Percentiles rank a stretch among this genome's conserved stretches.
Evolutionary conservation across 2,329 filamentous ascomycete species (phyloP).

Genomic region (Colletotrichum lini): DNA sequence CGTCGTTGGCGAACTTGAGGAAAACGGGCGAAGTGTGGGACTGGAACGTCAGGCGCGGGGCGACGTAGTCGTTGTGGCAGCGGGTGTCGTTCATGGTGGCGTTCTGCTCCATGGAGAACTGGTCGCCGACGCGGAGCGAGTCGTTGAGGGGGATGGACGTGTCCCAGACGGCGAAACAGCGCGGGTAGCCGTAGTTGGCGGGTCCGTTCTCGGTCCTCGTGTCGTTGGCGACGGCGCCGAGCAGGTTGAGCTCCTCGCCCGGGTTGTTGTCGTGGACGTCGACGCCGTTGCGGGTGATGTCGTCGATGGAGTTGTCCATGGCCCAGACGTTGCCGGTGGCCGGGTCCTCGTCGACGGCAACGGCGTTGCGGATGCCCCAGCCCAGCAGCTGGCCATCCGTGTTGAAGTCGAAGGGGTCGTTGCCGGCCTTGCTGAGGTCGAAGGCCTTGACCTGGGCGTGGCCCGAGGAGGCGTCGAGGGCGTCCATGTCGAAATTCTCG

Average conservation of each 20-base stretch:
- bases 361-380: constrained; percentile 82
- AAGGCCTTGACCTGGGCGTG: constrained; percentile 77
- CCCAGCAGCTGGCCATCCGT: constrained; percentile 65
- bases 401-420: constrained; percentile 61
- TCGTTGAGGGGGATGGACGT: constrained; percentile 60
- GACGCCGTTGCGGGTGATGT: constrained; percentile 69
- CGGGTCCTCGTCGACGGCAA: constrained; percentile 77
- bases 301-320: constrained; percentile 81
- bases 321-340: constrained; percentile 66
- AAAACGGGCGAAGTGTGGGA: constrained; percentile 81
- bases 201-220: constrained; percentile 37
- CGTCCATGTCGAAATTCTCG: constrained; percentile 72
- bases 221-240: constrained; percentile 68
- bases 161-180: constrained; percentile 74
- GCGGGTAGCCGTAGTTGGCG: constrained; percentile 48
- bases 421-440: constrained; percentile 53
- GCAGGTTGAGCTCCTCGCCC: constrained; percentile 81
- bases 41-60: constrained; percentile 70
- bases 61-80: constrained; percentile 59
- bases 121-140: constrained; percentile 61
- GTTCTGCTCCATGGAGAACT: constrained; percentile 61
- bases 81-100: constrained; percentile 57
- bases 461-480: constrained; percentile 67
- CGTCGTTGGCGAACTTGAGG: constrained; percentile 74
- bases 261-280: constrained; percentile 79